These are phyloP conservation scores for Ascoidea rubescens DNA, from an alignment of 805 yeast species.

Conservation along the genomic window DNA sequence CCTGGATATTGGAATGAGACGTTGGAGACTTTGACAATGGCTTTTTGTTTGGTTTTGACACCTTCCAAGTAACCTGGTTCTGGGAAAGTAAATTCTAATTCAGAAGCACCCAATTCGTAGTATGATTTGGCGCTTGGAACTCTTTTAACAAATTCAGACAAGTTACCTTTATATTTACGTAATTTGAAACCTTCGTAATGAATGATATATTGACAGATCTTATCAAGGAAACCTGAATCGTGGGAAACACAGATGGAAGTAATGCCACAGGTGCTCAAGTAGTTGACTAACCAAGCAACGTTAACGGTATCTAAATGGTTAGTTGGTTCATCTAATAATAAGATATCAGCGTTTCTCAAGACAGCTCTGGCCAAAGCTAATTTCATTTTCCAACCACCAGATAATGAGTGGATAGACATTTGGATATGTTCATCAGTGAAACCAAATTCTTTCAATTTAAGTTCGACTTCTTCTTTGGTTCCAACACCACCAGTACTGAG, in stretches of 20 bases:
- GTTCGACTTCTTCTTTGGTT: constrained; percentile 55
- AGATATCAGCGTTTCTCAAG: constrained; percentile 93
- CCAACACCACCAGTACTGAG: constrained; percentile 68
- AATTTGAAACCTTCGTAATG: constrained; percentile 99
- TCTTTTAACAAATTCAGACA: constrained; percentile 95
- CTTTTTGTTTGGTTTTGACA: constrained; percentile 99
- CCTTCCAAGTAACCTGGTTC: constrained; percentile 99
- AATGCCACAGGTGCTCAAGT: constrained; percentile 96
- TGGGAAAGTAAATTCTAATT: constrained; percentile 93
- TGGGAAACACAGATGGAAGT: constrained; percentile 98
- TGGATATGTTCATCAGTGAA: constrained; percentile 87
- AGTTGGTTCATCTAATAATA: constrained; percentile 98
- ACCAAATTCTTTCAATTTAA: constrained; percentile 77
- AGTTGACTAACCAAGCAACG: constrained; percentile 99
- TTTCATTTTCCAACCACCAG: constrained; percentile 99
- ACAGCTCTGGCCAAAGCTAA: constrained; percentile 99
- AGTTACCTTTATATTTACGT: constrained; percentile 99
- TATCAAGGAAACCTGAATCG: constrained; percentile 99
- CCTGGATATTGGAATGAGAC: constrained; percentile 99
- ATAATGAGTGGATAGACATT: constrained; percentile 91
- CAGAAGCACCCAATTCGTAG: constrained; percentile 98
- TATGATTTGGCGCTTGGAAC: constrained; percentile 98
- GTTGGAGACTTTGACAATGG: constrained; percentile 94
- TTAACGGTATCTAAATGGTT: constrained; percentile 99
- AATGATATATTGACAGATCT: constrained; percentile 93